Evolutionary conservation across 192 early-diverging fungal species (phyloP).

Genomic region (Mortierella alpina): DNA sequence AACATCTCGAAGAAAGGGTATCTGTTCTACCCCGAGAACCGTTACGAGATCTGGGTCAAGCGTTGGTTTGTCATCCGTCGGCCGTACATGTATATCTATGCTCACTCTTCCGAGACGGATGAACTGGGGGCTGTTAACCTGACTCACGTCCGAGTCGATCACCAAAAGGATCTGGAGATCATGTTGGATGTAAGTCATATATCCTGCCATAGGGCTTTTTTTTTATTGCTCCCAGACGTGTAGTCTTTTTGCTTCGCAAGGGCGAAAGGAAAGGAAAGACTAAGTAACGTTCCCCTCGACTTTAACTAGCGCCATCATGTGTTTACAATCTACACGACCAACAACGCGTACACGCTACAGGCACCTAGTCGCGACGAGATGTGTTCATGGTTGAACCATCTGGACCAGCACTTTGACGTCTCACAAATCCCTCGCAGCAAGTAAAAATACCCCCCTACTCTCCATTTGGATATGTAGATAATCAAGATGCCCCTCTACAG

Average conservation of each 20-base stretch:
- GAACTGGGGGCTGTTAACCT: slow-evolving; percentile 83
- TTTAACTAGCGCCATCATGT: slow-evolving; percentile 63
- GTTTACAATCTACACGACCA: slow-evolving; percentile 79
- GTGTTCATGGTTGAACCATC: slow-evolving; percentile 53
- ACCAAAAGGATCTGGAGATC: slow-evolving; percentile 65
- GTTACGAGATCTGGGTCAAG: slow-evolving; percentile 74
- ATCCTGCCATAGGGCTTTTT: neutral
- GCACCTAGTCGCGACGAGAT: slow-evolving; percentile 70
- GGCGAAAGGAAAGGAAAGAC: neutral
- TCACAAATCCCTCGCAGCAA: slow-evolving; percentile 28
- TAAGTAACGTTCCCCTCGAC: neutral
- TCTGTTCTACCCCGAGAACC: slow-evolving; percentile 62
- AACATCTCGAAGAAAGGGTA: slow-evolving; percentile 66
- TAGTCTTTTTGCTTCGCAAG: neutral
- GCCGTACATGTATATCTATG: slow-evolving; percentile 86
- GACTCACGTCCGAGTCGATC: slow-evolving; percentile 71
- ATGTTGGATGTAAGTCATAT: slow-evolving; percentile 64
- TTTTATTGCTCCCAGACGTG: neutral
- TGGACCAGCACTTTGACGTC: slow-evolving; percentile 50
- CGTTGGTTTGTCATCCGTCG: slow-evolving; percentile 84
- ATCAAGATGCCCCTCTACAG: neutral
- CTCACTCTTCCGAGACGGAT: slow-evolving; percentile 65
- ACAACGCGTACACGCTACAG: slow-evolving; percentile 74
- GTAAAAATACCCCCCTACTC: neutral
- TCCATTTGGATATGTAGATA: no score